Evolutionary conservation across 2,329 filamentous ascomycete species (phyloP).

Genomic region (Colletotrichum eremochloae): DNA sequence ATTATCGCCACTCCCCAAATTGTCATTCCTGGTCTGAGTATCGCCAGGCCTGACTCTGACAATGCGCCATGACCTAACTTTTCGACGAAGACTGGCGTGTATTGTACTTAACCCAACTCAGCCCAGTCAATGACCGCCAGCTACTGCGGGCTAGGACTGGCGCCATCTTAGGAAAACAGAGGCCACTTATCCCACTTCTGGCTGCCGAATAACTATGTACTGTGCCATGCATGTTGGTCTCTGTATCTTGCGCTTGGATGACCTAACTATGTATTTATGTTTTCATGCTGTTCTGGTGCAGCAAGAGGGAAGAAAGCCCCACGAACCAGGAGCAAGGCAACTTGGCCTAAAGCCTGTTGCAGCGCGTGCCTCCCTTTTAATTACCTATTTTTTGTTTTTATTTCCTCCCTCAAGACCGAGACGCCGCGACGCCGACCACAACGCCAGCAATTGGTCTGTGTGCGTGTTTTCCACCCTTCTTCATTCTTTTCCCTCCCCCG

Average conservation of each 20-base stretch:
- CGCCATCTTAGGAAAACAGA: background rate
- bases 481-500: background rate
- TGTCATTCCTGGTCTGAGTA: background rate
- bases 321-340: background rate
- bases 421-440: background rate
- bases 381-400: background rate
- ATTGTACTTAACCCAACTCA: constrained; percentile 3
- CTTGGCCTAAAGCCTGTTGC: background rate
- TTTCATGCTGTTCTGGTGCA: background rate
- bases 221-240: background rate
- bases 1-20: background rate
- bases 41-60: constrained; percentile 18
- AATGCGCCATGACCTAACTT: background rate
- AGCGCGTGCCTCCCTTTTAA: background rate
- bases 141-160: constrained; percentile 13
- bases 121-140: background rate
- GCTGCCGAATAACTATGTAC: background rate
- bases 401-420: background rate
- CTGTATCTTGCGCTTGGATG: background rate
- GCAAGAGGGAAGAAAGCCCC: background rate
- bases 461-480: background rate
- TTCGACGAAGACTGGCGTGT: background rate
- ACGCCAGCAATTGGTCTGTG: constrained; percentile 12
- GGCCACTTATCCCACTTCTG: background rate
- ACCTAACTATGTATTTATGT: background rate